Evolutionary conservation across 129 eudicot genomes (phyloP), one percentile per base, ranked within the genome.

Genomic region (Flaveria brownii): DNA sequence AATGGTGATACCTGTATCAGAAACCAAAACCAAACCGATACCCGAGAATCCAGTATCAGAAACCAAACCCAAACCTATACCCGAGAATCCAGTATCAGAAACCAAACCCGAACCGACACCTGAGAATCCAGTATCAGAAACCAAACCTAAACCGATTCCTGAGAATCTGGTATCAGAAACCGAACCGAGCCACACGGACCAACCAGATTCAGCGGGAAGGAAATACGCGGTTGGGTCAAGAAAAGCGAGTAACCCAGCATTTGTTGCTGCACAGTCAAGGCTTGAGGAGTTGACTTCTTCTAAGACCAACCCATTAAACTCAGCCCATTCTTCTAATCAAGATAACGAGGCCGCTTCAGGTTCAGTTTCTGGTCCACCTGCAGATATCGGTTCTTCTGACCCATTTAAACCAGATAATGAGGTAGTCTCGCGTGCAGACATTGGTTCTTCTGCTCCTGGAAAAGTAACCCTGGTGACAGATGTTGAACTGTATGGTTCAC

Each of bases 231-330:
- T 70, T 75, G 92, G 87, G 68, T 83, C 90, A 74, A 85, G 88
- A 71, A 90, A 90, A 74, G 83, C 88, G 18, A 88, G 84, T 57
- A 91, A 88, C 85, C 91, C 97, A n/a, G 89, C 96, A 5, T 93
- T 93, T 68, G 73, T 90, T 42, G 98, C 96, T 16, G 98, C 89
- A 26, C 98, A 93, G 74, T 91, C 93, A 36, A 93, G 90, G 75
- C 90, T 93, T 64, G 91, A 88, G 77, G 98, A 87, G 77, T 81
- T 93, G 77, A 85, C 86, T 78, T 86, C 86, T 76, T 84, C 85
- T 14, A 68, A 86, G 56, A 68, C 73, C 73, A 72, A 77, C 80
- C 64, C 85, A 9, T 67, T 78, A 18, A 88, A 79, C 59, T 78
- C 86, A 60, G 4, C 68, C 59, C 74, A 56, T 71, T 68, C 83